Conservation (phyloP, 768 basidiomycete genomes). For the Amanita pallidorosea region DNA sequence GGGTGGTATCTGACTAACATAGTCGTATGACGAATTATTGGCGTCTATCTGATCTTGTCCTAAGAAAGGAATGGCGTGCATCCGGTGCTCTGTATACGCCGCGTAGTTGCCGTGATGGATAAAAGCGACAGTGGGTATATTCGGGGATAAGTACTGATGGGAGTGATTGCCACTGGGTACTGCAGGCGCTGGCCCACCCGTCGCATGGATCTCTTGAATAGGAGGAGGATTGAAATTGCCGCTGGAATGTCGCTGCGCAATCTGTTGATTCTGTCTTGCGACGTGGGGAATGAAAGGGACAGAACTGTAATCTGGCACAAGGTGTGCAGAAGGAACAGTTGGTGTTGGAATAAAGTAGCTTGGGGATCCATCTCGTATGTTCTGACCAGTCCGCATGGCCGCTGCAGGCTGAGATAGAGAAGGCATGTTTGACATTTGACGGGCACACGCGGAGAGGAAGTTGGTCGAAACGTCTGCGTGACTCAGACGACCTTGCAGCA, state of each 20-base stretch:
- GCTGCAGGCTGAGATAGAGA: neutral
- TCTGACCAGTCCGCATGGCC: no score
- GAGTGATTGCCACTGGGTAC: neutral
- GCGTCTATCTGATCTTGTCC: neutral
- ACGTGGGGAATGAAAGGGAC: no score
- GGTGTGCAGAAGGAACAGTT: no score
- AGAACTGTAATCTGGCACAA: no score
- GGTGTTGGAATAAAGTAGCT: no score
- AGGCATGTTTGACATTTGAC: neutral
- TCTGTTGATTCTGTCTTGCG: no score
- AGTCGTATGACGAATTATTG: neutral
- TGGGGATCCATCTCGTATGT: no score
- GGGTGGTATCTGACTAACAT: neutral
- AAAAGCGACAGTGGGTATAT: neutral
- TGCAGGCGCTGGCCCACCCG: neutral
- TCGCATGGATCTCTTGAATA: neutral
- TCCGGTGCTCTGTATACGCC: neutral
- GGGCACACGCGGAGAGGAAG: neutral
- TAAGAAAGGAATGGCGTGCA: neutral
- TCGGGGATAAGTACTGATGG: neutral
- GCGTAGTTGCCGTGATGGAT: neutral
- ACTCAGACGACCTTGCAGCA: neutral
- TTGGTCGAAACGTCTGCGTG: neutral
- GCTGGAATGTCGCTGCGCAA: no score
- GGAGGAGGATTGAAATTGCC: neutral